A percentile compares a stretch with the other conserved stretches of the same genome.
These are phyloP conservation scores for Trametes sp. DNA, from an alignment of 1,284 basidiomycete species.

Conservation along the genomic window DNA sequence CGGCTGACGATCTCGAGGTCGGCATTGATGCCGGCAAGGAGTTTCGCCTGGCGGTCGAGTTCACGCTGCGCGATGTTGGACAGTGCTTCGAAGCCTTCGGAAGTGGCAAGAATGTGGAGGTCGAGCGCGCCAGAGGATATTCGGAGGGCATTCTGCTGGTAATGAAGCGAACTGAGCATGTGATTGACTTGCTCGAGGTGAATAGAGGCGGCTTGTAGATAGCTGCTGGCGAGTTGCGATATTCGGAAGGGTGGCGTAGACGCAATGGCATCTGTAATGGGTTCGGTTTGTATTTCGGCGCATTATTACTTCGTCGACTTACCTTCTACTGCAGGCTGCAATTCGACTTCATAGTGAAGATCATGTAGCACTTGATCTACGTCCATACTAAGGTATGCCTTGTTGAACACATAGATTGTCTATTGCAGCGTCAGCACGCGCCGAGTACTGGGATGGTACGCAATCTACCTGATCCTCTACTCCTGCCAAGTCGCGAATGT, in stretches of 20 bases:
- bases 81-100: slow-evolving; percentile 74
- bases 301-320: slow-evolving; percentile 3
- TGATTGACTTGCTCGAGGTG: slow-evolving; percentile 68
- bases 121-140: slow-evolving; percentile 76
- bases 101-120: slow-evolving; percentile 70
- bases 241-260: slow-evolving; percentile 75
- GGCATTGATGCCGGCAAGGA: slow-evolving; percentile 68
- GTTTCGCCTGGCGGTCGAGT: slow-evolving; percentile 64
- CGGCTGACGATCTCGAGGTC: slow-evolving; percentile 73
- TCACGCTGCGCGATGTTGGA: slow-evolving; percentile 61
- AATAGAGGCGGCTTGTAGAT: slow-evolving; percentile 64
- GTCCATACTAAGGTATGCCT: slow-evolving; percentile 73
- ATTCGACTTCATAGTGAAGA: slow-evolving; percentile 62
- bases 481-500: slow-evolving; percentile 75
- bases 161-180: slow-evolving; percentile 57
- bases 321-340: slow-evolving; percentile 77
- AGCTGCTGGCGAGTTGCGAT: slow-evolving; percentile 68
- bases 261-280: slow-evolving; percentile 61
- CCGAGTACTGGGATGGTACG: slow-evolving; percentile 14
- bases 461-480: slow-evolving; percentile 70
- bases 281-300: not conserved
- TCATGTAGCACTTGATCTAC: slow-evolving; percentile 66
- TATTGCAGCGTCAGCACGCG: slow-evolving; percentile 35
- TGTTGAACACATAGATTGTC: slow-evolving; percentile 84
- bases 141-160: slow-evolving; percentile 70